Base-by-base conservation (phyloP, 108 stramenopile genomes). In the Skeletonema costatum region DNA sequence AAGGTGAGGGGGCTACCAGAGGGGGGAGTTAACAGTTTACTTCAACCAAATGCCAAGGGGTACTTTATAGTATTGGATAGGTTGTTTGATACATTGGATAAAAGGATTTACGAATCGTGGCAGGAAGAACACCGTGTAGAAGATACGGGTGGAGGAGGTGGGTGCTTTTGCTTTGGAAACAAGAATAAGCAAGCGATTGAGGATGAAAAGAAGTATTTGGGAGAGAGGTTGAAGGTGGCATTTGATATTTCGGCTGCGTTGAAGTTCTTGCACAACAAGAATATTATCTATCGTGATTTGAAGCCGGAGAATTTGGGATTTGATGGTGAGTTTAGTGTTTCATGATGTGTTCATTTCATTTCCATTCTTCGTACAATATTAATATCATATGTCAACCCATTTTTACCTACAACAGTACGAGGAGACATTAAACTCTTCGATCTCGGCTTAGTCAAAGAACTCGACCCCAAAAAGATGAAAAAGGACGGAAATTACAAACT, bases 51-150 rank as follows among this genome's bases (percentile, higher is more conserved):
- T 5, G 77, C 9, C 25, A 74, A 88, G 53, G 85, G 86, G 7
- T 93, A 84, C 74, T 94, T 94, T 70, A 64, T 94, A 25, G 68
- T 94, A 9, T 73, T 94, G 53, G 93, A 94, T 84, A 82, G 93
- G 71, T 69, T 94, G 76, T 85, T 88, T 59, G 89, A 89, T 61
- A 94, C 93, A 14, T 74, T 94, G 10, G 38, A 61, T 9, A 76
- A 86, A 53, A 68, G 76, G 59, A 86, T 91, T 29, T 70, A 77
- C 21, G 62, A 75, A 0, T 78, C 68, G 68, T 75, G 82, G 73
- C 25, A 10, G 63, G 41, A 68, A 41, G 42, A 44, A 32, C 53
- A 81, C 17, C 32, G 11, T 19, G 13, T 74, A 14, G 21, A 32
- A 33, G 21, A 0, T 0, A 1, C 53, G 21, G 21, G 53, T 25